Base-by-base conservation (phyloP, 495 filamentous ascomycete genomes). In the Hypomontagnella submonticulosa region DNA sequence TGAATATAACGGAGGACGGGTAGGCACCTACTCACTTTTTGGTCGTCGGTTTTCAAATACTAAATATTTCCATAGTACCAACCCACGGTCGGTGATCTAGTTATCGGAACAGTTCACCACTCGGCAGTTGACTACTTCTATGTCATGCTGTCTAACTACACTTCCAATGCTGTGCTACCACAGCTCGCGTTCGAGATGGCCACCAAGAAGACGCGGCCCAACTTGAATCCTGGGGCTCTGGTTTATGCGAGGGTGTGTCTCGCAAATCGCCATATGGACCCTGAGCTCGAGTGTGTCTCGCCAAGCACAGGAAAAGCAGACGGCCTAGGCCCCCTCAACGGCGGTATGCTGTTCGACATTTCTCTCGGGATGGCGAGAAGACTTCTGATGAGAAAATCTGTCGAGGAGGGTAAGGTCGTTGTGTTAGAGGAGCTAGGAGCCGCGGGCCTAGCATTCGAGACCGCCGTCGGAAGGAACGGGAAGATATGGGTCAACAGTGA, bases 401-500 rank as follows among this genome's bases (percentile, higher is more conserved):
- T 81, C 27, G 84, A 87, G 57, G 86, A 88, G 18, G 87, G 83
- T 49, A 87, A 84, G 37, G 83, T 91, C 3, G 81, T 94, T 23
- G 85, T 98, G 15, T 74, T 98, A 48, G 92, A 96, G 59, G 90
- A 92, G 69, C 77, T 98, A n/a, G 93, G 88, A 12, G 87, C 84
- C 68, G 90, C 87, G 41, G 81, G 88, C 47, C 79, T 94, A 41
- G 84, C 85, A 49, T 99, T 97, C 77, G 95, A 99, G 81, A 88
- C 95, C 59, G 95, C 95, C 3, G 92, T 97, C 20, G 96, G 96
- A 18, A 87, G 93, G 73, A 99, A 99, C 75, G 95, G 95, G 16
- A 90, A 85, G 79, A 84, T 97, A 34, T 97, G 95, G 95, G 89
- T 98, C 13, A 86, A 92, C 66, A 86, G 88, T 47, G 89, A 87